Evolutionary conservation across 2,329 filamentous ascomycete species (phyloP), one percentile per base, ranked within the genome.

Genomic region (Myriosclerotinia curreyana): DNA sequence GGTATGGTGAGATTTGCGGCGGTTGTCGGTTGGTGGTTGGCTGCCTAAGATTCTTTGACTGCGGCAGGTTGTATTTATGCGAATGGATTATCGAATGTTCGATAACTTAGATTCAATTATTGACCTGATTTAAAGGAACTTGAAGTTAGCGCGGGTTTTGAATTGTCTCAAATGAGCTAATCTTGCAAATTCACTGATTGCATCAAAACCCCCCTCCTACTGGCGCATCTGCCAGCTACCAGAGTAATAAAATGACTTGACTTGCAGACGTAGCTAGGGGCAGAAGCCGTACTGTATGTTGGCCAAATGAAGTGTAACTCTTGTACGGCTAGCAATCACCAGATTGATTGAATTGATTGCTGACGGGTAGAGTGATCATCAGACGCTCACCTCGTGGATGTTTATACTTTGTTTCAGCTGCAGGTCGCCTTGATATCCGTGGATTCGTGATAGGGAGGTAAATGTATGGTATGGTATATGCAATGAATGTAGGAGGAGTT

Each of bases 301-400:
- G 2, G 14, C n/a, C 54, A 50, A 64, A 51, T 44, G 52, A 56
- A 31, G 42, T 50, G 52, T 63, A 58, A 63, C 60, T 58, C 40
- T 58, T 63, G 40, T 17, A 49, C 60, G 34, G 52, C 40, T 50
- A 22, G 8, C 61, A 63, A 58, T 63, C 52, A 63, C 42, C 52
- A 42, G 25, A 25, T 17, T 8, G 50, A 25, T 28, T 58, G 28
- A 31, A 31, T 31, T 3, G 52, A 58, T 63, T 63, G 60, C 60
- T 63, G 31, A 63, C 42, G 52, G 60, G 12, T 50, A 48, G 60
- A 63, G 50, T 59, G 61, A 63, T 63, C 61, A 63, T 50, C 61
- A 63, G 61, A 63, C 61, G 42, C 61, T 58, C 25, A 63, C 61
- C 61, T 59, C 60, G 60, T 63, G 60, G 15, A 58, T 28, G 14